Evolutionary conservation across 1,284 basidiomycete species (phyloP).

Genomic region (Amylostereum areolatum): DNA sequence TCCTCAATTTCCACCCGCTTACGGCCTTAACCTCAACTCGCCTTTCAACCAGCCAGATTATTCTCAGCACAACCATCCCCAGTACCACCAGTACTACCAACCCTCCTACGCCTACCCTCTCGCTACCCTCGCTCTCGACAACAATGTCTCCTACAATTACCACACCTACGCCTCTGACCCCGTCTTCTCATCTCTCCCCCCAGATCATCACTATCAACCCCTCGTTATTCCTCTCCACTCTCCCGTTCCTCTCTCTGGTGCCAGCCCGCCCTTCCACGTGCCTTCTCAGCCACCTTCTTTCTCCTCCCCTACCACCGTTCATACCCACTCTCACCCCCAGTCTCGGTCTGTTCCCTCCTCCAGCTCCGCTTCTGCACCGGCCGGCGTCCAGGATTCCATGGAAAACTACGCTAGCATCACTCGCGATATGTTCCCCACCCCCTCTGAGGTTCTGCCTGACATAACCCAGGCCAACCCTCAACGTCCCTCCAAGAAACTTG

Average conservation of each 20-base stretch:
- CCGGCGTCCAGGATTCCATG: constrained; percentile 15
- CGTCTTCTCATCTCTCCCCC: too few relatives aligned
- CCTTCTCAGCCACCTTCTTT: constrained; percentile 1
- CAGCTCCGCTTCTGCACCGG: not conserved
- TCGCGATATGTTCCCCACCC: constrained; percentile 53
- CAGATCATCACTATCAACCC: too few relatives aligned
- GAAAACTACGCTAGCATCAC: constrained; percentile 23
- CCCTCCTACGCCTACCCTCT: too few relatives aligned
- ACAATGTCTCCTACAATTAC: too few relatives aligned
- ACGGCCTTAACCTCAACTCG: too few relatives aligned
- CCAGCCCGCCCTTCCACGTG: constrained; percentile 8
- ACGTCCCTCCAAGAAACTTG: not conserved
- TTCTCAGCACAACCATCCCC: too few relatives aligned
- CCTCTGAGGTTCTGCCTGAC: constrained; percentile 54
- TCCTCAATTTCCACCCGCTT: too few relatives aligned
- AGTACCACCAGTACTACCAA: too few relatives aligned
- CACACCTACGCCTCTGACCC: too few relatives aligned
- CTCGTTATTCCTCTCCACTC: constrained; percentile 10
- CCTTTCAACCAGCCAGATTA: too few relatives aligned
- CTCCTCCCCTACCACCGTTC: not conserved
- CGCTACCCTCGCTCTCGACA: too few relatives aligned
- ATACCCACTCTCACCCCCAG: not conserved
- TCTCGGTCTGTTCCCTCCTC: too few relatives aligned
- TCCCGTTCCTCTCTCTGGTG: constrained; percentile 8
- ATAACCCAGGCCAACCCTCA: constrained; percentile 13